Evolutionary conservation across 768 basidiomycete species (phyloP).

Genomic region (Podaxis mareebaensis): DNA sequence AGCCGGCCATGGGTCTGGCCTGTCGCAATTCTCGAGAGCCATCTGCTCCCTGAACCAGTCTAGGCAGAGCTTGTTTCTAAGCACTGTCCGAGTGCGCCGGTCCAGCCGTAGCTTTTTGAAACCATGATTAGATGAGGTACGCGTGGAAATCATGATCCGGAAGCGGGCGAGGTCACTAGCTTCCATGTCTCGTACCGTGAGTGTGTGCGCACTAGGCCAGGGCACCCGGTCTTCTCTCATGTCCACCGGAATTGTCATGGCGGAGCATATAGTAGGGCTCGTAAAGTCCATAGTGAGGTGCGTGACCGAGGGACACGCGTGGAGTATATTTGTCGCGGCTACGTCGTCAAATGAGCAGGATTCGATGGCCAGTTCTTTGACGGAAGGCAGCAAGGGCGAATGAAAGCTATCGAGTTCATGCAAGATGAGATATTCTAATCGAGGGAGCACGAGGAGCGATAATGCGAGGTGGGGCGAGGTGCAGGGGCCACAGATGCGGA

Average conservation of each 20-base stretch:
- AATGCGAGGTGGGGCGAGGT: constrained; percentile 34
- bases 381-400: constrained; percentile 30
- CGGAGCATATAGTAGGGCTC: constrained; percentile 30
- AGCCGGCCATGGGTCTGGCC: constrained; percentile 37
- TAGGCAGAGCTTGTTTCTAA: constrained; percentile 31
- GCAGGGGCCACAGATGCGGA: constrained; percentile 42
- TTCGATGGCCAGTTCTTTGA: constrained; percentile 35
- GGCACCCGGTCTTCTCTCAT: constrained; percentile 10
- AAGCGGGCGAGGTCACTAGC: constrained; percentile 31
- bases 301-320: constrained; percentile 35
- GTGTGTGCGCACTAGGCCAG: constrained; percentile 37
- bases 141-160: constrained; percentile 29
- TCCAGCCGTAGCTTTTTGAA: constrained; percentile 32
- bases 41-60: constrained; percentile 30
- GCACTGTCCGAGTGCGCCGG: constrained; percentile 34
- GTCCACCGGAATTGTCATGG: constrained; percentile 15
- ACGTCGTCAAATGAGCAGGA: constrained; percentile 32
- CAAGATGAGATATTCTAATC: constrained; percentile 36
- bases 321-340: constrained; percentile 33
- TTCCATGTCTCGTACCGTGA: constrained; percentile 35
- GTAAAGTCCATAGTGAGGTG: constrained; percentile 36
- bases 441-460: constrained; percentile 36
- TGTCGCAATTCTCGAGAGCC: constrained; percentile 30
- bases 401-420: constrained; percentile 36
- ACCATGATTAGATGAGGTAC: constrained; percentile 17